Evolutionary conservation across 768 basidiomycete species (phyloP), one percentile per base, ranked within the genome.

Genomic region (Kwoniella sp.): DNA sequence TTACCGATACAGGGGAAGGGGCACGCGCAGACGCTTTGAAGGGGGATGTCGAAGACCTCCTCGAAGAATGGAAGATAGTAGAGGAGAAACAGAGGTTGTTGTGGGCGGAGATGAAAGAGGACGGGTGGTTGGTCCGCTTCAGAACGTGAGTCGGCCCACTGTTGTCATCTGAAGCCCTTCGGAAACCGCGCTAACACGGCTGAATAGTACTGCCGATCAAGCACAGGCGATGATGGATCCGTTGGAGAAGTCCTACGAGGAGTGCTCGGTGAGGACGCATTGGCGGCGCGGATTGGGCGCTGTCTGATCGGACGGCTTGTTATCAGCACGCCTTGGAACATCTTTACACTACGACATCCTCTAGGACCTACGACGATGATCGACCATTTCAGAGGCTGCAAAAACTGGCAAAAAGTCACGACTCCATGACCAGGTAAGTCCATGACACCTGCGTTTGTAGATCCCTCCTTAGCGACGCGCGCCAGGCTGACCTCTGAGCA

Each of bases 151-250:
- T 59, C n/a, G 5, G 38, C 53, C 38, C 22, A 48, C 34, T 20
- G 37, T 3, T 3, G 3, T 14, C 19, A 39, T 22, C n/a, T 11
- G 34, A 39, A 10, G 12, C 20, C 17, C 22, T 44, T 31, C 17
- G 27, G 31, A 38, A 28, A n/a, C 20, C 22, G 12, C 32, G 14
- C n/a, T n/a, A n/a, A n/a, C n/a, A n/a, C n/a, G n/a, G n/a, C n/a
- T 3, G 3, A 6, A 25, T 27, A 5, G 51, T 84, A 89, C 36
- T 0, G 67, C 68, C 3, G 86, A 91, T 66, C 92, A 96, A 73
- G 92, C 93, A 36, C 89, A 91, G 70, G 89, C 89, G 22, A 95
- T 98, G 93, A 93, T 98, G 89, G 83, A 83, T 25, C 88, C 88
- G 66, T 76, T 99, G 61, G 89, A 96, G 77, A 98, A 93, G 73